These are phyloP conservation scores for Aureobasidium sp. DNA, from an alignment of 2,329 filamentous ascomycete genomes.

Conservation along the genomic window DNA sequence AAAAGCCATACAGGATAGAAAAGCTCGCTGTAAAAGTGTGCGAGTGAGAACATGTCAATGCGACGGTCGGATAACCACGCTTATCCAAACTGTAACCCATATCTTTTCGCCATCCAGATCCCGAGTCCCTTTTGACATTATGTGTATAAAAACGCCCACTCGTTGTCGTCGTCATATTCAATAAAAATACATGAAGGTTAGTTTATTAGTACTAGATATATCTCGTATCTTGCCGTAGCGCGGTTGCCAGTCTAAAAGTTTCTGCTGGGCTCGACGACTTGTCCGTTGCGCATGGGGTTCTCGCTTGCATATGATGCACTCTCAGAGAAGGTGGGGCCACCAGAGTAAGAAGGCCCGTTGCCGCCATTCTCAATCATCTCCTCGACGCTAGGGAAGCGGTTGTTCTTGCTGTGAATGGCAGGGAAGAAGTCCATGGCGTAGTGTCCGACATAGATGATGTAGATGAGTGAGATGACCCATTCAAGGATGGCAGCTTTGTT, in stretches of 20 bases:
- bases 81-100: neutral
- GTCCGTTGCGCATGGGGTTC: slow-evolving; percentile 20
- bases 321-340: slow-evolving; percentile 27
- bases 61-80: too few species aligned
- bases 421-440: slow-evolving; percentile 85
- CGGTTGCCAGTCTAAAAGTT: slow-evolving; percentile 17
- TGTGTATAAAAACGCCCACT: neutral
- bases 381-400: slow-evolving; percentile 29
- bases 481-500: slow-evolving; percentile 74
- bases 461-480: slow-evolving; percentile 72
- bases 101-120: neutral
- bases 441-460: slow-evolving; percentile 78
- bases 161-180: slow-evolving; percentile 2
- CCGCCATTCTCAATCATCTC: slow-evolving; percentile 34
- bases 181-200: slow-evolving; percentile 10
- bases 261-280: slow-evolving; percentile 17
- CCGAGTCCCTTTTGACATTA: neutral
- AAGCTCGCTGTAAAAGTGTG: neutral
- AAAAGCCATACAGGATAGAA: neutral
- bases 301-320: slow-evolving; percentile 22
- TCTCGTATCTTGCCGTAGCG: neutral
- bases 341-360: slow-evolving; percentile 25
- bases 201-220: slow-evolving; percentile 6
- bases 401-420: slow-evolving; percentile 55
- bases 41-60: neutral